Conservation (phyloP, 306 rosid species). For the Castanopsis chinensis region DNA sequence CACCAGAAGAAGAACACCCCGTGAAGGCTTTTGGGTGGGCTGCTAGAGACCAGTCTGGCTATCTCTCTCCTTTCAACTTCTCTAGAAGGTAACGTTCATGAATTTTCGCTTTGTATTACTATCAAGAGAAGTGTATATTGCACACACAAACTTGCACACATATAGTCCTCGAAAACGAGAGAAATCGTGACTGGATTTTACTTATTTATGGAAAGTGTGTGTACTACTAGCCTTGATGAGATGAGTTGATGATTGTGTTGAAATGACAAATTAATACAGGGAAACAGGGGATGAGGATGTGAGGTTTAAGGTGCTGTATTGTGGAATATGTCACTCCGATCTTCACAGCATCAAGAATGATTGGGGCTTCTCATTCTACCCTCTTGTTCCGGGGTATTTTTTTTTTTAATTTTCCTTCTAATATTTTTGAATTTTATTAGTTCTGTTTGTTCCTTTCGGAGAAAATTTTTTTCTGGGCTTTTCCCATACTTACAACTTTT, state of each 20-base stretch:
- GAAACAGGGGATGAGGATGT: slow-evolving; percentile 21
- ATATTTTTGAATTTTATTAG: neutral
- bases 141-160: no score
- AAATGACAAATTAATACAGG: neutral
- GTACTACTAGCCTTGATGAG: neutral
- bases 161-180: no score
- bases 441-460: neutral
- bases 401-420: no score
- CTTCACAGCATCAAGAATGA: slow-evolving; percentile 24
- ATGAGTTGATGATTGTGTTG: neutral
- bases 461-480: neutral
- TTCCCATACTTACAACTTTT: neutral
- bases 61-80: slow-evolving; percentile 41
- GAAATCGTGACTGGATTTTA: no score
- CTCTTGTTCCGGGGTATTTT: slow-evolving; percentile 22
- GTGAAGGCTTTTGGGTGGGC: slow-evolving; percentile 48
- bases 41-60: slow-evolving; percentile 34
- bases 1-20: slow-evolving; percentile 38
- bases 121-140: no score
- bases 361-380: slow-evolving; percentile 9
- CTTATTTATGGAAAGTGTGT: no score
- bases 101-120: no score
- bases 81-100: slow-evolving; percentile 34
- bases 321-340: slow-evolving; percentile 31
- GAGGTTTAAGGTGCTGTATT: slow-evolving; percentile 21